Evolutionary conservation across 2,329 filamentous ascomycete species (phyloP).

Genomic region (Aspergillus sp.): DNA sequence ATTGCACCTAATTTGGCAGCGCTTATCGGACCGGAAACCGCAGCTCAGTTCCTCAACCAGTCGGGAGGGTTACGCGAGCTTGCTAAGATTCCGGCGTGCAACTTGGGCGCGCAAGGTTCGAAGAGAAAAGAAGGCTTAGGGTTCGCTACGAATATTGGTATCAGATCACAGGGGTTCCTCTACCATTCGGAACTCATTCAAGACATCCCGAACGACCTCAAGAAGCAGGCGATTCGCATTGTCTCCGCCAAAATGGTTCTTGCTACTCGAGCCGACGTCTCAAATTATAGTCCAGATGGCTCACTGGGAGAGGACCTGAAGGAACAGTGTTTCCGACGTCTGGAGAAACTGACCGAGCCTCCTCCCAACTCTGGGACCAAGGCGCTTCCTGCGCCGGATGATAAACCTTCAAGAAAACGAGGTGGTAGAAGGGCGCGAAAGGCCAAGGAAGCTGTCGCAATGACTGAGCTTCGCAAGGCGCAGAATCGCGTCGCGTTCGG

Average conservation of each 20-base stretch:
- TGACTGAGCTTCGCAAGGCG: constrained; percentile 94
- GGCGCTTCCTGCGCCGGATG: constrained; percentile 87
- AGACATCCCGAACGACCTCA: constrained; percentile 79
- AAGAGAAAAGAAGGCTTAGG: constrained; percentile 80
- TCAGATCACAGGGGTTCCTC: constrained; percentile 88
- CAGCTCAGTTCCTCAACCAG: constrained; percentile 93
- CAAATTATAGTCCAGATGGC: constrained; percentile 78
- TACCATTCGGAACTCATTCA: constrained; percentile 90
- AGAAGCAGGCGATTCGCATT: constrained; percentile 91
- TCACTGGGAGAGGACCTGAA: constrained; percentile 79
- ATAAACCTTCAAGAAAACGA: constrained; percentile 90
- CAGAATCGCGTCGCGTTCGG: constrained; percentile 96
- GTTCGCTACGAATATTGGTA: constrained; percentile 86
- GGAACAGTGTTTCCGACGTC: constrained; percentile 75
- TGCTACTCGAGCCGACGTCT: constrained; percentile 86
- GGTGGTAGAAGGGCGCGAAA: constrained; percentile 87
- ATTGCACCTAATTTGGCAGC: constrained; percentile 93
- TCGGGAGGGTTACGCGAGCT: constrained; percentile 85
- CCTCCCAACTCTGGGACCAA: constrained; percentile 84
- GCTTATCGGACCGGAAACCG: constrained; percentile 87
- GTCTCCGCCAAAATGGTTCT: constrained; percentile 90
- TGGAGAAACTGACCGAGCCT: constrained; percentile 91
- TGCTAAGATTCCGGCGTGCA: constrained; percentile 90
- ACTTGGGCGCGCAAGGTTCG: constrained; percentile 84
- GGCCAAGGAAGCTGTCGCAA: constrained; percentile 93